Percentiles rank a stretch among this genome's conserved stretches.
phyloP scores from a whole-genome alignment of 306 rosid genomes.

The Quercus gilva region DNA sequence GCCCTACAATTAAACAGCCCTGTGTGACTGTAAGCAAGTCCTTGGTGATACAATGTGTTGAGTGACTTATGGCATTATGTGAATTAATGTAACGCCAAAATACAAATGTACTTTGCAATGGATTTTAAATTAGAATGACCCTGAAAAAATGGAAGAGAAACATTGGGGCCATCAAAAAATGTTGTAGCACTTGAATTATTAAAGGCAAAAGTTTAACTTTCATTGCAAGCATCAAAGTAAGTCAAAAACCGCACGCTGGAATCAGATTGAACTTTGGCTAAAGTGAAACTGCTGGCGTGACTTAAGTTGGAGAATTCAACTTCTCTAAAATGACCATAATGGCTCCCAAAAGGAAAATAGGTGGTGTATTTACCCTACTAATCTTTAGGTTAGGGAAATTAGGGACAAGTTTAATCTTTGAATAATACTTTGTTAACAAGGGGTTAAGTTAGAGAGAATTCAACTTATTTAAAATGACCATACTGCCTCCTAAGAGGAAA shows the following conservation, averaged over 20 bases:
- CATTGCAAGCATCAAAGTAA: conserved; percentile 4
- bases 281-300: not conserved
- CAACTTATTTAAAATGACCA: not conserved
- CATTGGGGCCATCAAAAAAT: not conserved
- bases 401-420: not conserved
- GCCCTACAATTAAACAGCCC: not conserved
- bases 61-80: not conserved
- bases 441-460: not conserved
- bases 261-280: conserved; percentile 2
- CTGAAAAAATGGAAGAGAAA: not conserved
- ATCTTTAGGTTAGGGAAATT: not conserved
- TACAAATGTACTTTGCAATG: not conserved
- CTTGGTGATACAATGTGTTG: not conserved
- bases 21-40: not conserved
- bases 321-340: not conserved
- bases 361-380: not conserved
- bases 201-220: conserved; percentile 3
- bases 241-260: not conserved
- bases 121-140: not conserved
- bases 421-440: not conserved
- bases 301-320: not conserved
- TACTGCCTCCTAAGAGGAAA: not conserved
- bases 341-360: not conserved
- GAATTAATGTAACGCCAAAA: not conserved
- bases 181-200: not conserved